Base-by-base conservation (phyloP, 768 basidiomycete genomes). In the Hericium alpestre region DNA sequence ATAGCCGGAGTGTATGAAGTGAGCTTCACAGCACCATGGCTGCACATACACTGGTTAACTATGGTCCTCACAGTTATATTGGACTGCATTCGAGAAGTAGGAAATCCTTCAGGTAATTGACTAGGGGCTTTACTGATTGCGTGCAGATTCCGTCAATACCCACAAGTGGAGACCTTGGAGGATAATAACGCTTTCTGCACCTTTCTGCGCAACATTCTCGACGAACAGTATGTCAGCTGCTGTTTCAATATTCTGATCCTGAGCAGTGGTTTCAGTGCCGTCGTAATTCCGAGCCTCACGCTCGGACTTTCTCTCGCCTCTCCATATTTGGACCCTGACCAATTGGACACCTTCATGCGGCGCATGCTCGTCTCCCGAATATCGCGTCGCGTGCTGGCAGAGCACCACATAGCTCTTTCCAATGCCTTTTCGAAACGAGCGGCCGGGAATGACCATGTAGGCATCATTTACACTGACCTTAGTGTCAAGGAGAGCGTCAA, bases 291-390 rank as follows among this genome's bases (percentile, higher is more conserved):
- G n/a, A 85, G 76, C 65, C 76, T 90, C 9, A 84, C 86, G 15
- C 81, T 93, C 5, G 90, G 92, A 5, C 73, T 93, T 37, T 90
- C 91, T 22, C 76, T 93, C n/a, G 83, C 90, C 0, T 92, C 91
- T 15, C 85, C 83, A 1, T 81, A 85, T 66, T 78, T 94, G 8
- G 74, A 81, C 0, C 85, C 92, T 0, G 90, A 92, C 58, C 77
- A 80, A 41, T 76, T 94, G 12, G 91, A 93, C 67, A 78, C 87
- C 2, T 91, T 93, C 69, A 90, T 93, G 86, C 80, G 84, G 22
- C 82, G 91, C 22, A 95, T 95, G 92, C 78, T 95, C 10, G 80
- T 91, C 51, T 93, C 92, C 2, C 80, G 92, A 54, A 93, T 93
- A 67, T 93, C 91, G 12, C 79, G 92, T 20, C 83, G 92, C 37